These are phyloP conservation scores for Heliamphora pulchella DNA, from an alignment of 179 eudicot species.

Conservation along the genomic window DNA sequence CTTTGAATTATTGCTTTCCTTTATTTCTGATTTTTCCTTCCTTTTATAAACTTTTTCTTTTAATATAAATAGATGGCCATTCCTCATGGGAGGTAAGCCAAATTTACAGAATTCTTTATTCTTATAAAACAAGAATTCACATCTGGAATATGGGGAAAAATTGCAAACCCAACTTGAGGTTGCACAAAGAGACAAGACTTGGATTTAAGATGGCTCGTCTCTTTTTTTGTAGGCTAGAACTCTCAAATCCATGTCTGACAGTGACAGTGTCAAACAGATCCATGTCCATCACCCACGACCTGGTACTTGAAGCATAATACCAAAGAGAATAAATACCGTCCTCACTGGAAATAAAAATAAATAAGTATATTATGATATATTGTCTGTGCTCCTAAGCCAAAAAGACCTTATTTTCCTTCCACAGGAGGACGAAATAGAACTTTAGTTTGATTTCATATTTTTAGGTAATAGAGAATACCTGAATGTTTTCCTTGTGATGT, in stretches of 20 bases:
- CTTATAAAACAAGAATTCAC: background rate
- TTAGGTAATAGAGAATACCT: slow-evolving; percentile 34
- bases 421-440: background rate
- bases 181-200: background rate
- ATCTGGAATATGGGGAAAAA: too few species aligned
- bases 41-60: too few species aligned
- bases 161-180: background rate
- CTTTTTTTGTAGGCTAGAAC: background rate
- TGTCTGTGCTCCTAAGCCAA: background rate
- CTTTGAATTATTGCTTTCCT: too few species aligned
- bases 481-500: slow-evolving; percentile 78
- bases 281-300: background rate
- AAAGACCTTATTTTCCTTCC: background rate
- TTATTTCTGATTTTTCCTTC: too few species aligned
- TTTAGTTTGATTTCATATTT: background rate
- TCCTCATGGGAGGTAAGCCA: too few species aligned
- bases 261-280: background rate
- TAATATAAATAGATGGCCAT: too few species aligned
- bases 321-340: background rate
- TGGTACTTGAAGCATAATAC: background rate
- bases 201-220: background rate
- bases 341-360: background rate
- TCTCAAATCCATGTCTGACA: slow-evolving; percentile 1
- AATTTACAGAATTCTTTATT: too few species aligned
- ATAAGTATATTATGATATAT: background rate